Conservation (phyloP, 192 early-diverging fungal genomes). For the Coemansia asiatica region DNA sequence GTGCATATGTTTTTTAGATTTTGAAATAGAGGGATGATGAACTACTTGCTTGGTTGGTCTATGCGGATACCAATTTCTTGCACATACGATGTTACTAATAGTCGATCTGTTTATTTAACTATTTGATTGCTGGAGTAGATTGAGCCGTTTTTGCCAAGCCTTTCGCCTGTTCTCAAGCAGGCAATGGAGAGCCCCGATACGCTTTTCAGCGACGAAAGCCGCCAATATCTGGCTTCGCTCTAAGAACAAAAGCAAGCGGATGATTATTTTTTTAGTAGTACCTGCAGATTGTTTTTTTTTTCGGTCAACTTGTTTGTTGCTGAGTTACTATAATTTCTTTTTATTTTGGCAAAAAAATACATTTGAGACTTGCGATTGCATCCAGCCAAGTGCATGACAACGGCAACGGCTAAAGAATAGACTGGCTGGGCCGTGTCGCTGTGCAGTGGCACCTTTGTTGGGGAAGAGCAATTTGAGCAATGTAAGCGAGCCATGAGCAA, state of each 20-base stretch:
- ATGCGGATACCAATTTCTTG: constrained; percentile 1
- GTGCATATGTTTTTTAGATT: neutral
- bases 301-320: neutral
- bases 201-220: constrained; percentile 48
- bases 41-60: neutral
- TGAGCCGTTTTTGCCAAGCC: constrained; percentile 33
- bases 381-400: too few species aligned
- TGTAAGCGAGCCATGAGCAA: neutral
- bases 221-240: constrained; percentile 38
- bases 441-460: neutral
- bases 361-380: too few species aligned
- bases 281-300: neutral
- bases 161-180: constrained; percentile 48
- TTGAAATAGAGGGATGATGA: neutral
- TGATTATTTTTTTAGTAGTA: neutral
- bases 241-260: neutral
- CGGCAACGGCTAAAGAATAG: neutral
- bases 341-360: too few species aligned
- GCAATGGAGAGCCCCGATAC: constrained; percentile 43
- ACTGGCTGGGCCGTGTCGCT: neutral
- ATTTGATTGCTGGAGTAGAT: too few species aligned
- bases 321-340: neutral
- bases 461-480: too few species aligned
- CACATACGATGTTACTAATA: neutral
- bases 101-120: neutral